phyloP scores from a whole-genome alignment of 2,329 filamentous ascomycete species.

The Bipolaris bicolor region DNA sequence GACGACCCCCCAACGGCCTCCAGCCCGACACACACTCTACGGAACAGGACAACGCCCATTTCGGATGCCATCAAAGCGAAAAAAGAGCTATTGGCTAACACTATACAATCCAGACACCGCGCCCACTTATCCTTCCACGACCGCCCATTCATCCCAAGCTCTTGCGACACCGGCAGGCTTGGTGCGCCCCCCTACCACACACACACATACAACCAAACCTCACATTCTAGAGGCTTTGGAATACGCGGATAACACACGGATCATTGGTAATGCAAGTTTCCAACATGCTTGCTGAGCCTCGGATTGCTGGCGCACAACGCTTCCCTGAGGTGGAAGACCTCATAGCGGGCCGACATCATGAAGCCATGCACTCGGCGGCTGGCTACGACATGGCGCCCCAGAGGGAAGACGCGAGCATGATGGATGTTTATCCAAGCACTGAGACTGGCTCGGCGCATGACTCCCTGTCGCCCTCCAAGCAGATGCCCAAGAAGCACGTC shows the following conservation, averaged over 20 bases:
- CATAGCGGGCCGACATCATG: constrained; percentile 40
- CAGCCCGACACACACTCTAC: constrained; percentile 24
- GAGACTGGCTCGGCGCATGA: constrained; percentile 41
- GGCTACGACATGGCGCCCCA: constrained; percentile 38
- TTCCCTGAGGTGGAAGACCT: constrained; percentile 34
- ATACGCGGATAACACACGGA: constrained; percentile 11
- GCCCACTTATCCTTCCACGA: constrained; percentile 35
- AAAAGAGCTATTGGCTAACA: constrained; percentile 34
- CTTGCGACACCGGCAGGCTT: constrained; percentile 51
- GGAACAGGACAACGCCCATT: constrained; percentile 28
- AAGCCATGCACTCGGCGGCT: constrained; percentile 28
- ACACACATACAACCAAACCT: constrained; percentile 22
- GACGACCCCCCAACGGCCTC: constrained; percentile 36
- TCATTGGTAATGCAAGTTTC: constrained; percentile 41
- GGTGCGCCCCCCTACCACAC: constrained; percentile 36
- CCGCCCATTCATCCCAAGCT: constrained; percentile 40
- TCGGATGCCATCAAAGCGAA: constrained; percentile 24
- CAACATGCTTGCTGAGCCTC: constrained; percentile 37
- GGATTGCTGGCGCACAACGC: constrained; percentile 34
- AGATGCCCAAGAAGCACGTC: constrained; percentile 67
- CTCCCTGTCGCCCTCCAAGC: constrained; percentile 46
- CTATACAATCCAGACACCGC: constrained; percentile 25
- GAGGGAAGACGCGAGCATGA: constrained; percentile 39
- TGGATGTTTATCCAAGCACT: constrained; percentile 46
- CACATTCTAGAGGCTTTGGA: constrained; percentile 28